Base-by-base conservation (phyloP, 257 asterid species). In the Datura wrightii region DNA sequence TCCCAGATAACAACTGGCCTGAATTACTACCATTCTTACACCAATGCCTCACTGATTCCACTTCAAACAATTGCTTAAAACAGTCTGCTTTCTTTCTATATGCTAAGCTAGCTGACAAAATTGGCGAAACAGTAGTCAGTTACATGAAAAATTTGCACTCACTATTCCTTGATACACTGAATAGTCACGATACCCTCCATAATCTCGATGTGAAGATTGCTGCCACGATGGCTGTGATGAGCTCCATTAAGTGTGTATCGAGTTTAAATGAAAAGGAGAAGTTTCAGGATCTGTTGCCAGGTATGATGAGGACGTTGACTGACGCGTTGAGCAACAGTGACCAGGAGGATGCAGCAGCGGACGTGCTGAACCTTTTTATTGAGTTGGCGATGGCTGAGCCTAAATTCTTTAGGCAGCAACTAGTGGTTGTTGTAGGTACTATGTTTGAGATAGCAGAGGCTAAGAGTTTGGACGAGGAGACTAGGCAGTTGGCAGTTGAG, bases 1-100 rank as follows among this genome's bases (percentile, higher is more conserved):
- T 93, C 36, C 98, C 97, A 0, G 98, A 93, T 1, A 92, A 91
- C 71, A 91, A 90, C 84, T 96, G 99, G 99, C 95, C 97, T 3
- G 97, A 94, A 86, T 86, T 93, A 53, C 56, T 96, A 67, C 98
- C 99, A 1, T 94, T 94, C 59, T 93, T 96, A 97, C 94, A 93
- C 59, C 94, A 91, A 58, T 93, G 98, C 74, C 97, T 96, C 2
- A 94, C 60, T 54, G 15, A 96, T 37, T 19, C 67, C 37, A 60
- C 6, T 60, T 60, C 59, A 54, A 54, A 54, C 59, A 14, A 6
- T n/a, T 5, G 19, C 9, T 5, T 1, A 56, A 56, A 8, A 56
- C 9, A 5, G 59, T 54, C 31, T 5, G 31, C 31, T 16, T 56
- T 16, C n/a, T 14, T 54, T 0, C 6, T 54, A 4, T 6, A 13